Evolutionary conservation across 768 basidiomycete species (phyloP), one percentile per base, ranked within the genome.

Genomic region (Podaxis mareebaensis): DNA sequence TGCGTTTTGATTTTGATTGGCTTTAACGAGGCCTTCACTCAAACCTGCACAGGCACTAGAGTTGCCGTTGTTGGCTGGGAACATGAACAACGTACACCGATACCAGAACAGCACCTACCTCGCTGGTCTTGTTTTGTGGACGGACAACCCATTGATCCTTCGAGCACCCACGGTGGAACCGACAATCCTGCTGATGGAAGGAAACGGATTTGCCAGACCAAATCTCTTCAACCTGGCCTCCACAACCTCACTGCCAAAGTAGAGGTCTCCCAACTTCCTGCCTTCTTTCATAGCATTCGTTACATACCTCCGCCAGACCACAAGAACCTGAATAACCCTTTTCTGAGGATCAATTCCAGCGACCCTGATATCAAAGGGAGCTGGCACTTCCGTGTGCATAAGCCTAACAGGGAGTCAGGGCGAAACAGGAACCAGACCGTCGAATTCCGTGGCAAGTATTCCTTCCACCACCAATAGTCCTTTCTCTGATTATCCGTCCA

Each of bases 241-340:
- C 60, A 61, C 36, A 61, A 3, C 1, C 53, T 61, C 26, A 42
- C 3, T 4, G 20, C 53, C 17, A 1, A 30, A 30, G 10, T 61
- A 24, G 28, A 20, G 1, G 26, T 61, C 11, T 17, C 26, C n/a
- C n/a, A 20, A 8, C 7, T 54, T 10, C 53, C 60, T 2, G 53
- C 60, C 12, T 54, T 42, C 53, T 53, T 61, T 28, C 40, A 61
- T 30, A 61, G 60, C 53, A 53, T 61, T 30, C 60, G 60, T 13
- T 61, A 53, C 20, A n/a, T 8, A 15, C 60, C 60, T n/a, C 40
- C 46, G 3, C 24, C 4, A 24, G 10, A 24, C 3, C 17, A 40
- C 17, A 28, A 0, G 17, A 28, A 39, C n/a, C 28, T 53, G 17
- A 22, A 44, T 13, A 46, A 61, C 15, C 28, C 52, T 30, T 13